These are phyloP conservation scores for Talaromyces nanjingensis DNA, from an alignment of 495 filamentous ascomycete species.

Conservation along the genomic window DNA sequence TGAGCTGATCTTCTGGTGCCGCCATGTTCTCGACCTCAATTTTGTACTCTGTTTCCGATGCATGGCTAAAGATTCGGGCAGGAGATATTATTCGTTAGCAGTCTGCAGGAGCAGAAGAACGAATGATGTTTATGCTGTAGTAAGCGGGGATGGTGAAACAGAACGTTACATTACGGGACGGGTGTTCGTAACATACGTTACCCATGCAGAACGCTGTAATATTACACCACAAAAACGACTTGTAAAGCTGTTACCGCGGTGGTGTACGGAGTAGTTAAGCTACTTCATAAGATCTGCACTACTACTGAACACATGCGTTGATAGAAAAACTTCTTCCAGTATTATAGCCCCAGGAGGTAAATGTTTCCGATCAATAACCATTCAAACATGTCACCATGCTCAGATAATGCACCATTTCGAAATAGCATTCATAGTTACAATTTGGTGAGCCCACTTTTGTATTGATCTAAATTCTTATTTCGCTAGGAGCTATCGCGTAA, in stretches of 20 bases:
- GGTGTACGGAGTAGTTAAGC: not conserved
- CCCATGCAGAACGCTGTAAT: not conserved
- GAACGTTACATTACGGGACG: not conserved
- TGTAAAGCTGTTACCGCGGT: not conserved
- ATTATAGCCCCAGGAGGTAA: not conserved
- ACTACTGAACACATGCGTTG: too few relatives aligned
- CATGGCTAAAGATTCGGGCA: not conserved
- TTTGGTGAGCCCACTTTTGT: not conserved
- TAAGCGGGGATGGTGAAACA: not conserved
- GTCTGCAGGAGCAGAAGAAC: not conserved
- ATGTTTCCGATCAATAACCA: not conserved
- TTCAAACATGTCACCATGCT: not conserved
- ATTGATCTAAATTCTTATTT: not conserved
- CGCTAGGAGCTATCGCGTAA: not conserved
- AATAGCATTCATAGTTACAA: not conserved
- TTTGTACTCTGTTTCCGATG: not conserved
- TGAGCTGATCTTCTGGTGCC: not conserved
- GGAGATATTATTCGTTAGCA: not conserved
- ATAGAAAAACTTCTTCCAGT: not conserved
- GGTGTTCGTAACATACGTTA: not conserved
- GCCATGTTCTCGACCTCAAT: not conserved
- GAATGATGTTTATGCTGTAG: not conserved
- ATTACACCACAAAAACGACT: not conserved
- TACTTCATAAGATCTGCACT: not conserved
- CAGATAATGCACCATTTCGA: not conserved